Base-by-base conservation (phyloP, 192 early-diverging fungal species). In the Entomortierella parvispora region DNA sequence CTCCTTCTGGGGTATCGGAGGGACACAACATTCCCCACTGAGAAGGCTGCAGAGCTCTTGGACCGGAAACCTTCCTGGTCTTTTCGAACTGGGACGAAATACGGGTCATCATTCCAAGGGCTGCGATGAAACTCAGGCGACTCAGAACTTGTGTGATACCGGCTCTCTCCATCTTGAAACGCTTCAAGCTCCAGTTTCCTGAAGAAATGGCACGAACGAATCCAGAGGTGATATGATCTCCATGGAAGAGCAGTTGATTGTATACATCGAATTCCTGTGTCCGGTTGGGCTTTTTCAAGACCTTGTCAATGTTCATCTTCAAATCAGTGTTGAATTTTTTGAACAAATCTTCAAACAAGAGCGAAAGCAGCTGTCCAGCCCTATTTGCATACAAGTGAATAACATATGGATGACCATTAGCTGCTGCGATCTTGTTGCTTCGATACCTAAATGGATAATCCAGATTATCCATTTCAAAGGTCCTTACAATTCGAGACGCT, bases 141-240 rank as follows among this genome's bases (percentile, higher is more conserved):
- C 91, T 92, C 48, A 99, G 81, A 4, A 98, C 96, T 53, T 99
- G 97, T 9, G 96, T 99, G 47, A 99, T 94, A 34, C 97, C 97
- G 12, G 96, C 94, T 14, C 95, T 87, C 72, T 99, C 97, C 96
- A 99, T 98, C 82, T 96, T 98, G 88, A 99, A 99, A 75, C 97
- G 96, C 83, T 97, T 97, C 57, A 99, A 87, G 54, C 89, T 92
- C 97, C 97, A 99, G 75, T 99, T 99, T 26, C 97, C 97, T 7
- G 97, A 94, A 3, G 94, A 96, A 60, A 99, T 99, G 53, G 96
- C 90, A 4, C 96, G 85, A 31, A 93, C 92, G 43, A 99, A 90
- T 3, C 96, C 96, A 47, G 93, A 90, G 0, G 96, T 97, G 79
- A 99, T 98, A 57, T 89, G 79, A 68, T 93, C 91, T 62, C 90